Percentiles rank a stretch among this genome's conserved stretches.
These are phyloP conservation scores for Cyphellophora attinorum DNA, from an alignment of 2,329 filamentous ascomycete genomes.

Conservation along the genomic window DNA sequence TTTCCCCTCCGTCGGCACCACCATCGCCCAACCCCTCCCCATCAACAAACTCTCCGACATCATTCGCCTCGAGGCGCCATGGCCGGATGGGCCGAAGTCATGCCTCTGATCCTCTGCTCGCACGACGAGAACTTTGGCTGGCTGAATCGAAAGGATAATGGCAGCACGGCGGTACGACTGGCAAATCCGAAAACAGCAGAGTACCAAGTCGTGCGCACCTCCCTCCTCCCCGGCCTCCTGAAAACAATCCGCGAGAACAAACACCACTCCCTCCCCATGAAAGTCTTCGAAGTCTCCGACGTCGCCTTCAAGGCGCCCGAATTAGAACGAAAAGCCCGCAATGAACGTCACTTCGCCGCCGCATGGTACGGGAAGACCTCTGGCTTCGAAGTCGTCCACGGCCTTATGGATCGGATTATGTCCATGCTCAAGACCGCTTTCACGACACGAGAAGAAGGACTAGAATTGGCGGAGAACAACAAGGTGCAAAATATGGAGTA, in stretches of 20 bases:
- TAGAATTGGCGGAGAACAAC: conserved; percentile 42
- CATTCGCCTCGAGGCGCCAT: conserved; percentile 78
- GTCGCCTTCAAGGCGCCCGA: conserved; percentile 81
- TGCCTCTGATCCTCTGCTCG: conserved; percentile 92
- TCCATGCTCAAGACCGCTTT: conserved; percentile 82
- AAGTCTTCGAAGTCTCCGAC: conserved; percentile 85
- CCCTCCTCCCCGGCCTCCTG: conserved; percentile 72
- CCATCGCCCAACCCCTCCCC: conserved; percentile 73
- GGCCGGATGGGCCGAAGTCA: conserved; percentile 91
- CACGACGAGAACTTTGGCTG: conserved; percentile 97
- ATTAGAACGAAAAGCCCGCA: conserved; percentile 76
- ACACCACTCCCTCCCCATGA: conserved; percentile 76
- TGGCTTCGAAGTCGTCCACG: conserved; percentile 93
- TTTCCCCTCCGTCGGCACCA: conserved; percentile 76
- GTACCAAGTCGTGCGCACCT: conserved; percentile 87
- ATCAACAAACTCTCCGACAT: conserved; percentile 96
- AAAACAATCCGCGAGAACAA: conserved; percentile 95
- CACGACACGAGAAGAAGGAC: conserved; percentile 63
- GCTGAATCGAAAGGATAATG: conserved; percentile 84
- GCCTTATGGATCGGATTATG: conserved; percentile 83
- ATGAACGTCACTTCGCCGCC: conserved; percentile 92
- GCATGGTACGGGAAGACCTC: conserved; percentile 90
- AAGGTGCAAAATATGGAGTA: conserved; percentile 64
- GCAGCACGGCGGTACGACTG: conserved; percentile 69
- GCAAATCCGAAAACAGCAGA: conserved; percentile 89